Conservation (phyloP, 306 rosid species). For the Cercis canadensis region DNA sequence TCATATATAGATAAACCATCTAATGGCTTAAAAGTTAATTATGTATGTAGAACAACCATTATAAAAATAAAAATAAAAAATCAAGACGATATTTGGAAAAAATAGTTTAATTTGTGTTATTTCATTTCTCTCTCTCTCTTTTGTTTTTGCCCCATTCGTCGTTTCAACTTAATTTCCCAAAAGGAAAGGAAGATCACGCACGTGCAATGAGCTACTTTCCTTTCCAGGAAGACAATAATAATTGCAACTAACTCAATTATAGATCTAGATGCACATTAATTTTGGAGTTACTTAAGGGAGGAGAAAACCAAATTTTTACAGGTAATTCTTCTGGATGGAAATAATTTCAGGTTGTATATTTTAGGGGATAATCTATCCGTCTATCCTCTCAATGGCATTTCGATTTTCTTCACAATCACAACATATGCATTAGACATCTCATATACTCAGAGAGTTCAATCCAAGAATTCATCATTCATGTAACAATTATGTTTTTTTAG, state of each 20-base stretch:
- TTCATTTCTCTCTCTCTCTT: not conserved
- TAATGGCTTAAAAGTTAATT: not conserved
- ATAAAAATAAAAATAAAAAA: not conserved
- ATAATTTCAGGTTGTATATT: not conserved
- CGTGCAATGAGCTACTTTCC: not conserved
- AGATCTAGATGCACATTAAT: conserved; percentile 8
- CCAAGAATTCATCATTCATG: not conserved
- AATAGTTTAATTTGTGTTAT: not conserved
- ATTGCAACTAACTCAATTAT: conserved; percentile 10
- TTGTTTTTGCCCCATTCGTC: not conserved
- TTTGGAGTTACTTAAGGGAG: not conserved
- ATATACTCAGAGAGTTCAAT: not conserved
- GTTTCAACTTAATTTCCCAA: not conserved
- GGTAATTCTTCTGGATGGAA: not conserved
- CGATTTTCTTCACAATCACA: conserved; percentile 17
- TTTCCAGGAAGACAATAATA: conserved; percentile 1
- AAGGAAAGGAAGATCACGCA: not conserved
- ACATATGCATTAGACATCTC: not conserved
- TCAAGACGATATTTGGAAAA: not conserved
- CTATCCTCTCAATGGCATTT: conserved; percentile 16
- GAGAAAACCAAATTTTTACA: too few species aligned
- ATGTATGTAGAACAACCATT: not conserved
- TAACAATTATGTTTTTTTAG: too few species aligned
- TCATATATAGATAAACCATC: not conserved
- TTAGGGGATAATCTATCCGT: not conserved